phyloP scores from a whole-genome alignment of 192 early-diverging fungal genomes.

The Rhizophagus clarus region DNA sequence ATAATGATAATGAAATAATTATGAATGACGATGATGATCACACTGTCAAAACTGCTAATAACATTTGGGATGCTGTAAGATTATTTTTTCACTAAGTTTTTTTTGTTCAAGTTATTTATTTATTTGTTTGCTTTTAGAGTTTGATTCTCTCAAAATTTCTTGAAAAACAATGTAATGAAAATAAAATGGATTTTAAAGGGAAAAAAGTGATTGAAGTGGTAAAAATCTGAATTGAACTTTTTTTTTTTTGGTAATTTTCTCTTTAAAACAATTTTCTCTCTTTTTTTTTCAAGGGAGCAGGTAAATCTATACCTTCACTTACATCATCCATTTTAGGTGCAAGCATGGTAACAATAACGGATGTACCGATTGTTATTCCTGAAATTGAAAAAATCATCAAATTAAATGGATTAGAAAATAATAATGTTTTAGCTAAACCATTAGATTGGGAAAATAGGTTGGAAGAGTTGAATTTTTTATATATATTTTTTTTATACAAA shows the following conservation, averaged over 20 bases:
- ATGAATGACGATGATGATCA: conserved; percentile 20
- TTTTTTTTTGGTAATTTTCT: not conserved
- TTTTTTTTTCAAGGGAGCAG: conserved; percentile 12
- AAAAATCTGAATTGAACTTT: not conserved
- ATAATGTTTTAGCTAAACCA: conserved; percentile 9
- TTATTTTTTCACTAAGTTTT: not conserved
- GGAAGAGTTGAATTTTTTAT: not conserved
- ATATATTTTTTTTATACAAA: not conserved
- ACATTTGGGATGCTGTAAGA: conserved; percentile 28
- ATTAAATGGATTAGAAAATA: conserved; percentile 14
- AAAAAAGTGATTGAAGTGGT: conserved; percentile 30
- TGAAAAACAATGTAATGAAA: conserved; percentile 25
- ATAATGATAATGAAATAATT: not conserved
- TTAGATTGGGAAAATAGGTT: conserved; percentile 27
- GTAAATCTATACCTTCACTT: conserved; percentile 29
- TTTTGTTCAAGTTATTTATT: not conserved
- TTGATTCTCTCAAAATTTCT: conserved; percentile 29
- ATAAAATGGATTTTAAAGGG: conserved; percentile 1
- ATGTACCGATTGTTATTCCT: conserved; percentile 20
- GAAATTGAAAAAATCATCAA: conserved; percentile 22
- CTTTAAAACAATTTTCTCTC: not conserved
- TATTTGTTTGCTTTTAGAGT: conserved; percentile 2
- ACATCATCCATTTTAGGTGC: conserved; percentile 19
- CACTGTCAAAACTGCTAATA: conserved; percentile 19
- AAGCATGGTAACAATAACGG: conserved; percentile 20